Base-by-base conservation (phyloP, 2,329 filamentous ascomycete species). In the Penicillium rolfsii region DNA sequence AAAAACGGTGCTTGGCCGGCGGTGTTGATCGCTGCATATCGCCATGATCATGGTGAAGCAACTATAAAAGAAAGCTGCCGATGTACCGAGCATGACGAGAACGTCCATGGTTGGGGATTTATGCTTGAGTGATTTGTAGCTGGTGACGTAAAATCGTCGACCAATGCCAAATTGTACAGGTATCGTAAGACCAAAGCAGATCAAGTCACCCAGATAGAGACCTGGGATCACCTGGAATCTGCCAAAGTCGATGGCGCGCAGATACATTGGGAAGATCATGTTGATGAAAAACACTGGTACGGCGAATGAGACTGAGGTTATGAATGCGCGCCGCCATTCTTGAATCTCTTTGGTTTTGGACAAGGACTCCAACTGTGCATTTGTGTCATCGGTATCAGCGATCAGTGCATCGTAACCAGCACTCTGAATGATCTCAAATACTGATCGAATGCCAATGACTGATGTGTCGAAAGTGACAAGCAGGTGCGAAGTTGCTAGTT, bases 91-190 rank as follows among this genome's bases (percentile, higher is more conserved):
- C 60, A 97, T 91, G 56, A 99, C 91, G 24, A 99, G 84, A 1
- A 98, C 95, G 74, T 99, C 95, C 95, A 99, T 99, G 0, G 95
- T 99, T 0, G 95, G 94, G 5, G 93, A 91, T 22, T 88, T 86
- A 75, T 99, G 95, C 77, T 90, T 92, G 69, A 99, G 76, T 1
- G 93, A 97, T 75, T 96, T 97, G 79, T 86, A 98, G n/a, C 94
- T 93, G 28, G 92, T 95, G 60, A 89, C 76, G 74, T 99, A 99
- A 75, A 98, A 99, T 14, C 95, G 90, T 77, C 88, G 93, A 65
- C 95, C 95, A 71, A 99, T 91, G 67, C 95, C 95, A 71, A 99
- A 99, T 76, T 99, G 95, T 8, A 99, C 89, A 35, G 95, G 95
- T 69, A 97, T 87, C 11, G 95, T 98, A 53, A 99, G 85, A 59